Evolutionary conservation across 2,329 filamentous ascomycete species (phyloP), one percentile per base, ranked within the genome.

Genomic region (Arachnomyces sp.): DNA sequence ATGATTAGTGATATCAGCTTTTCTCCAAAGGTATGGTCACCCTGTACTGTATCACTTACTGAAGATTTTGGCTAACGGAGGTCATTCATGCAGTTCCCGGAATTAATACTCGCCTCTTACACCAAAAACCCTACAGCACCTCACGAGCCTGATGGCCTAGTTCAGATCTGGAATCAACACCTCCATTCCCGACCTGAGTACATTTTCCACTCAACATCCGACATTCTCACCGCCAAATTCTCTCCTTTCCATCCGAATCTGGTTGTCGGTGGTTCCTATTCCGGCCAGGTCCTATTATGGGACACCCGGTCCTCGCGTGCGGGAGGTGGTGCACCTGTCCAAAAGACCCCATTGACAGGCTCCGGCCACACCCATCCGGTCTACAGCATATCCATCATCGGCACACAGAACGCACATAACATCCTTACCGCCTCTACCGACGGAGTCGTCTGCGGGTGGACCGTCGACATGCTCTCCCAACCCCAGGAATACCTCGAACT

Each of bases 221-320:
- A 98, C 63, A 87, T 98, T 39, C 75, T 98, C 11, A 86, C 89
- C 1, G 92, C 92, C 48, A 93, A 92, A 51, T 98, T 98, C 66
- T 96, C 92, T n/a, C 92, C 92, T 0, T 95, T 95, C 59, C 92
- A 98, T 61, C 90, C 90, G 3, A 95, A 95, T 52, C 74, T 98
- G 39, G 93, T 98, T 54, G 80, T 98, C 45, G 92, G 92, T 45
- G 93, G 93, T 36, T 89, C 90, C 28, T 98, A 98, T 67, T 94
- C 86, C 44, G 92, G 92, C 5, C 93, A 98, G 65, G 87, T 98
- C 12, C 77, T 96, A 34, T 76, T 98, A 13, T 98, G 92, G 92
- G 93, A 98, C 59, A 98, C 88, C 8, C 83, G 92, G 48, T 85
- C 87, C 38, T 86, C 86, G 54, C 85, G 88, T 13, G 80, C 83